Evolutionary conservation across 768 basidiomycete genomes (phyloP).

Genomic region (Coprinopsis cinerea): DNA sequence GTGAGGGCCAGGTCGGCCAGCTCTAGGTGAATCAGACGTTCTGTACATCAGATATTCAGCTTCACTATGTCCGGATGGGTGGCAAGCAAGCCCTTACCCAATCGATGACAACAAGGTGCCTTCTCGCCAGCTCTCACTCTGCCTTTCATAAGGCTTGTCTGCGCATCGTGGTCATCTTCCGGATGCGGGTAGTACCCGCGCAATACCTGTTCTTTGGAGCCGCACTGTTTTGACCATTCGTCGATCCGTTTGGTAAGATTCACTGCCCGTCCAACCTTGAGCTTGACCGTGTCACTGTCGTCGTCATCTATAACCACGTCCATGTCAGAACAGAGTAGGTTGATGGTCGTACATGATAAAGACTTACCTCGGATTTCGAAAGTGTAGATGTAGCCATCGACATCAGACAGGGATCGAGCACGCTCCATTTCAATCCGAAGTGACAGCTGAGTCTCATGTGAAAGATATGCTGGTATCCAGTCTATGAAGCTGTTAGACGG

Average conservation of each 20-base stretch:
- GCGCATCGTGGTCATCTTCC: slow-evolving; percentile 30
- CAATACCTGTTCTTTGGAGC: slow-evolving; percentile 66
- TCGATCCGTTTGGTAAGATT: slow-evolving; percentile 69
- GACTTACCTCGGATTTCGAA: slow-evolving; percentile 69
- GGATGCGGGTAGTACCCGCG: slow-evolving; percentile 70
- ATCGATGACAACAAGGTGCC: slow-evolving; percentile 62
- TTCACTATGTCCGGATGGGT: neutral
- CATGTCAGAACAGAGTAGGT: neutral
- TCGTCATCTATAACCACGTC: slow-evolving; percentile 6
- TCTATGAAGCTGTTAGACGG: slow-evolving; percentile 36
- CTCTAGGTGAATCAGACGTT: slow-evolving; percentile 77
- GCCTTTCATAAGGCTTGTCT: slow-evolving; percentile 56
- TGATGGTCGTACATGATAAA: neutral
- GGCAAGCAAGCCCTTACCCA: slow-evolving; percentile 32
- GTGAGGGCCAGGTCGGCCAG: slow-evolving; percentile 61
- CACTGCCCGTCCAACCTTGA: slow-evolving; percentile 76
- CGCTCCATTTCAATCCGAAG: slow-evolving; percentile 43
- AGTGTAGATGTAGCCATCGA: slow-evolving; percentile 73
- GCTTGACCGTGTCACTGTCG: slow-evolving; percentile 39
- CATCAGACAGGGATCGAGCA: slow-evolving; percentile 48
- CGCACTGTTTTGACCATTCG: slow-evolving; percentile 80
- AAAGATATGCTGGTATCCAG: slow-evolving; percentile 66
- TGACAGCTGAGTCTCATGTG: slow-evolving; percentile 52
- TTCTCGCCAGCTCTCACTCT: slow-evolving; percentile 55
- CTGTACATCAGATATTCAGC: slow-evolving; percentile 23